Evolutionary conservation across 176 grass and related monocot species (phyloP).

Genomic region (Tuctoria greenei): DNA sequence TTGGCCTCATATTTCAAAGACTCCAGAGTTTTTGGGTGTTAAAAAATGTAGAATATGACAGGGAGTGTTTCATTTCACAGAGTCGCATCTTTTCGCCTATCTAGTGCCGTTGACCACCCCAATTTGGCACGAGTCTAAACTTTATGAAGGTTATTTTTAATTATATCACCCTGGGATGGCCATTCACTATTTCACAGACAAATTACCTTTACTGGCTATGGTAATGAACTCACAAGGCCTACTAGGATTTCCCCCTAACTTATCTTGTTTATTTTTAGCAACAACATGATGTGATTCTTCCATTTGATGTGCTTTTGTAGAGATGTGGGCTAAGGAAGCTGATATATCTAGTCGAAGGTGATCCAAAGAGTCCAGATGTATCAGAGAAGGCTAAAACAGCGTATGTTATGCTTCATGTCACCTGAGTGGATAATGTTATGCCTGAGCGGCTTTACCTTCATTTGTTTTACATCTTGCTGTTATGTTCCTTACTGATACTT

Average conservation of each 20-base stretch:
- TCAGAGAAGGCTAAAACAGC: conserved; percentile 67
- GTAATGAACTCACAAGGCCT: neutral
- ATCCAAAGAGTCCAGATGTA: conserved; percentile 60
- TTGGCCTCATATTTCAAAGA: neutral
- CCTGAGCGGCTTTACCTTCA: neutral
- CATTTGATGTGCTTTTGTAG: conserved; percentile 38
- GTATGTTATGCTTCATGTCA: conserved; percentile 46
- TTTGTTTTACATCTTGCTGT: conserved; percentile 7
- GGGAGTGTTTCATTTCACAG: neutral
- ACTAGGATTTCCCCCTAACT: neutral
- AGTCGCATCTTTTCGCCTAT: conserved; percentile 20
- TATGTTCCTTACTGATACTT: conserved; percentile 1
- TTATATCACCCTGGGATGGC: neutral
- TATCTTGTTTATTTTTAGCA: conserved; percentile 31
- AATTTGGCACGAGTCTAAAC: neutral
- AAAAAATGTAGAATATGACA: neutral
- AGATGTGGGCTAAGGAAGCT: conserved; percentile 71
- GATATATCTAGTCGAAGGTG: conserved; percentile 93
- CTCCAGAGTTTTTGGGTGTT: neutral
- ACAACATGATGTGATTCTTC: conserved; percentile 9
- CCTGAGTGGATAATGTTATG: conserved; percentile 7
- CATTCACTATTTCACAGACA: neutral
- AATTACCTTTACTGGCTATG: neutral
- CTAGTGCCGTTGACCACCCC: neutral
- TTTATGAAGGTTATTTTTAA: neutral